These are phyloP conservation scores for Logfia minima DNA, from an alignment of 129 eudicot genomes.

Conservation along the genomic window DNA sequence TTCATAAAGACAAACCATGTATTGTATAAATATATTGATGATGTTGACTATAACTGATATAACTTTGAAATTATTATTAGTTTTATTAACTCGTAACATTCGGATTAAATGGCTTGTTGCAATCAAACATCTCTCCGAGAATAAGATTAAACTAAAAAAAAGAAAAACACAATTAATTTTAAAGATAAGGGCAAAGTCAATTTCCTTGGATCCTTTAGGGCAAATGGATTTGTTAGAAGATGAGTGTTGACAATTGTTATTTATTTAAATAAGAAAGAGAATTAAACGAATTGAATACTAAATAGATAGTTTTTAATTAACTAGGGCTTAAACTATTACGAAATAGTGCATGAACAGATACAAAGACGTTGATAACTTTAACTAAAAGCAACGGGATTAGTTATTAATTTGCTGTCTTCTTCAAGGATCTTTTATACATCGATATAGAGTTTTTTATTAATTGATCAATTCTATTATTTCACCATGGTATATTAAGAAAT, in stretches of 20 bases:
- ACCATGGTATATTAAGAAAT: neutral
- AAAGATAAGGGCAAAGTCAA: slow-evolving; percentile 14
- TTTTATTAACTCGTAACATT: too few species aligned
- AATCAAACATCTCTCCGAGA: too few species aligned
- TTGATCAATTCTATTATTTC: too few species aligned
- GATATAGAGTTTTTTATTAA: too few species aligned
- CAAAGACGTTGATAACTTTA: neutral
- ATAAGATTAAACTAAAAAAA: too few species aligned
- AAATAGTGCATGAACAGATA: neutral
- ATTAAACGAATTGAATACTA: neutral
- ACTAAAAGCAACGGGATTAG: neutral
- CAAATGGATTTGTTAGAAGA: slow-evolving; percentile 21
- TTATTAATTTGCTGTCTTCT: slow-evolving; percentile 2
- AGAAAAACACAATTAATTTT: too few species aligned
- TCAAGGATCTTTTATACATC: neutral
- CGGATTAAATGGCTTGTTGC: too few species aligned
- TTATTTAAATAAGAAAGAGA: neutral
- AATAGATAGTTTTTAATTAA: neutral
- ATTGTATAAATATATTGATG: too few species aligned
- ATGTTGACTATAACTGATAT: too few species aligned
- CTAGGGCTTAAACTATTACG: neutral
- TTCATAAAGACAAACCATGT: too few species aligned
- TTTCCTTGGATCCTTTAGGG: slow-evolving; percentile 20
- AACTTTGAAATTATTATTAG: too few species aligned
- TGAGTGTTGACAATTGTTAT: slow-evolving; percentile 18